A percentile compares a stretch with the other conserved stretches of the same genome.
phyloP scores from a whole-genome alignment of 352 stramenopile genomes.

The Phytophthora parvispora region DNA sequence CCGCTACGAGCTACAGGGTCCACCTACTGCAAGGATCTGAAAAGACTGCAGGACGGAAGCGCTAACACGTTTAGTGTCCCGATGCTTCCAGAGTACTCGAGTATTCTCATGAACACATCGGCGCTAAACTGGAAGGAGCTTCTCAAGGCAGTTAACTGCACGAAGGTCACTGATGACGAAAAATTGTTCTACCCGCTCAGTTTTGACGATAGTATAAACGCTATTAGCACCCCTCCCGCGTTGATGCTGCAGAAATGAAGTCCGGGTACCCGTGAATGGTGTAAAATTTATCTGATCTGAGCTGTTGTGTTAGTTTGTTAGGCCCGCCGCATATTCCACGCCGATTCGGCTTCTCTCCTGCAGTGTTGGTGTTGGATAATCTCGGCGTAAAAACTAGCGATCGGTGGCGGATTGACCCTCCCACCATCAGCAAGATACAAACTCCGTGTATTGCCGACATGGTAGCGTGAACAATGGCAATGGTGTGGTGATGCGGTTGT shows the following conservation, averaged over 20 bases:
- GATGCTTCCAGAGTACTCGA: conserved; percentile 12
- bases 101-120: conserved; percentile 11
- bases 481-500: conserved; percentile 13
- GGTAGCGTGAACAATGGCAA: conserved; percentile 18
- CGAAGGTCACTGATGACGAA: not conserved
- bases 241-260: not conserved
- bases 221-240: conserved; percentile 1
- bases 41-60: conserved; percentile 1
- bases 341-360: too few relatives aligned
- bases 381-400: too few relatives aligned
- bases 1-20: conserved; percentile 5
- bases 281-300: too few relatives aligned
- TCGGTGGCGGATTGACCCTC: conserved; percentile 4
- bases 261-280: too few relatives aligned
- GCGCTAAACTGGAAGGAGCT: conserved; percentile 7
- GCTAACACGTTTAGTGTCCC: not conserved
- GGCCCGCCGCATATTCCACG: too few relatives aligned
- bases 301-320: too few relatives aligned
- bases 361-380: too few relatives aligned
- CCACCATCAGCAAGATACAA: conserved; percentile 18
- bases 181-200: conserved; percentile 11
- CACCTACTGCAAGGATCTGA: conserved; percentile 14
- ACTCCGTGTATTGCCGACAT: conserved; percentile 25
- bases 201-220: conserved; percentile 21
- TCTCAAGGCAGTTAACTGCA: conserved; percentile 9